These are phyloP conservation scores for Inga leiocalycina DNA, from an alignment of 306 rosid genomes.

Conservation along the genomic window DNA sequence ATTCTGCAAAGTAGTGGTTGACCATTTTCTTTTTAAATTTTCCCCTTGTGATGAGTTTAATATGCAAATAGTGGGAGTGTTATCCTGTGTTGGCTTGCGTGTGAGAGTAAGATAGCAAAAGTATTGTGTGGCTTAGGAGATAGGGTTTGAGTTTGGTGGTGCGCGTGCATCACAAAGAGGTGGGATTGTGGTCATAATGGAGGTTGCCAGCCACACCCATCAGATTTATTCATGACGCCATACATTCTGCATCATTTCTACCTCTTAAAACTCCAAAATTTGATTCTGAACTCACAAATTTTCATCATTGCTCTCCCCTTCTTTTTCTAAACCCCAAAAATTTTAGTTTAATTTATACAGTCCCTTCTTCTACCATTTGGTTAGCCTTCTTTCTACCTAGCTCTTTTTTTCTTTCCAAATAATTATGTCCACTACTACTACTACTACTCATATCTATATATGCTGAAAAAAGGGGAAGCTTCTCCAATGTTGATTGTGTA, in stretches of 20 bases:
- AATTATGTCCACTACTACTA: constrained; percentile 10
- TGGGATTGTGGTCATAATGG: constrained; percentile 51
- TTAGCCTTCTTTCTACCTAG: constrained; percentile 11
- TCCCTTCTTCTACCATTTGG: constrained; percentile 36
- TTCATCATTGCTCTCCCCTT: constrained; percentile 54
- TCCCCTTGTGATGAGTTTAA: constrained; percentile 21
- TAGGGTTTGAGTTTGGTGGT: constrained; percentile 86
- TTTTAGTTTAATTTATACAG: constrained; percentile 24
- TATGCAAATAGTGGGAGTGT: neutral
- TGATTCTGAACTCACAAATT: constrained; percentile 69
- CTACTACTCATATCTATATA: constrained; percentile 7
- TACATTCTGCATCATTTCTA: constrained; percentile 69
- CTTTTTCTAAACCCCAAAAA: constrained; percentile 15
- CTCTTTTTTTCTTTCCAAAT: constrained; percentile 9
- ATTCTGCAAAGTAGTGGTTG: constrained; percentile 56
- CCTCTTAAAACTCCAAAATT: constrained; percentile 51
- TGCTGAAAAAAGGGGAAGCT: constrained; percentile 39
- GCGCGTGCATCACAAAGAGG: constrained; percentile 84
- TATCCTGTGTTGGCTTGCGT: constrained; percentile 36
- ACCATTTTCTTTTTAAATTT: constrained; percentile 40
- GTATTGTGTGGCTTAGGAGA: constrained; percentile 39
- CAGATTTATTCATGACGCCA: constrained; percentile 78
- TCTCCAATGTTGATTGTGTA: constrained; percentile 44
- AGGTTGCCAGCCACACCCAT: constrained; percentile 75
- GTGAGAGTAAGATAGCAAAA: constrained; percentile 36